These are phyloP conservation scores for Aspergillus sojae DNA, from an alignment of 2,329 filamentous ascomycete genomes.

Conservation along the genomic window DNA sequence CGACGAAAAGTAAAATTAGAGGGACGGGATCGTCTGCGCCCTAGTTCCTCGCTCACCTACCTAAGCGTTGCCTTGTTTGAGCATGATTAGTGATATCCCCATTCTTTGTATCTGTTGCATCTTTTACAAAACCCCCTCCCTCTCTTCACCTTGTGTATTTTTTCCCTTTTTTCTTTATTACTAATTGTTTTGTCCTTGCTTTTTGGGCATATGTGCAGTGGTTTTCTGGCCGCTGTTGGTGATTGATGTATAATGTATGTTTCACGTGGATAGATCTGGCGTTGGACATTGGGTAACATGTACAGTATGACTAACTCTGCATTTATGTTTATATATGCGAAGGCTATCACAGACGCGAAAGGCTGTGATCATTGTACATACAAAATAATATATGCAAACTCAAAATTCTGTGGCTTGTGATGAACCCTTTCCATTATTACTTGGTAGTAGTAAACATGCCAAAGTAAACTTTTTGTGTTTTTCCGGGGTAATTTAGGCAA, in stretches of 20 bases:
- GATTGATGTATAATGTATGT: neutral
- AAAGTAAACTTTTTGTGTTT: neutral
- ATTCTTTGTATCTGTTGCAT: neutral
- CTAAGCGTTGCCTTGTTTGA: neutral
- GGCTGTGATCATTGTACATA: neutral
- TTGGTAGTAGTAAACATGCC: neutral
- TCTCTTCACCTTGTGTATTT: neutral
- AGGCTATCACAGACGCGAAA: neutral
- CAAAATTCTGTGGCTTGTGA: neutral
- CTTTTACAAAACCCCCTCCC: neutral
- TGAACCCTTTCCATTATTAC: neutral
- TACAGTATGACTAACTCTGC: neutral
- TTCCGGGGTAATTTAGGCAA: conserved; percentile 15
- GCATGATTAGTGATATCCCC: conserved; percentile 4
- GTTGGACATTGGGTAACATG: neutral
- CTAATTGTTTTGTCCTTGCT: neutral
- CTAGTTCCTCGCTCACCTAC: neutral
- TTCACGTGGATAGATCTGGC: conserved; percentile 1
- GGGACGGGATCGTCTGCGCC: conserved; percentile 10
- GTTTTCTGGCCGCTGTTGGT: neutral
- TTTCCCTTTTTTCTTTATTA: neutral
- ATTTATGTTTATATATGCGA: neutral
- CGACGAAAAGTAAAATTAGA: conserved; percentile 13
- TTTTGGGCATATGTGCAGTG: neutral
- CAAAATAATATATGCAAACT: neutral